Conservation (phyloP, 257 asterid species). For the Capsicum pubescens region DNA sequence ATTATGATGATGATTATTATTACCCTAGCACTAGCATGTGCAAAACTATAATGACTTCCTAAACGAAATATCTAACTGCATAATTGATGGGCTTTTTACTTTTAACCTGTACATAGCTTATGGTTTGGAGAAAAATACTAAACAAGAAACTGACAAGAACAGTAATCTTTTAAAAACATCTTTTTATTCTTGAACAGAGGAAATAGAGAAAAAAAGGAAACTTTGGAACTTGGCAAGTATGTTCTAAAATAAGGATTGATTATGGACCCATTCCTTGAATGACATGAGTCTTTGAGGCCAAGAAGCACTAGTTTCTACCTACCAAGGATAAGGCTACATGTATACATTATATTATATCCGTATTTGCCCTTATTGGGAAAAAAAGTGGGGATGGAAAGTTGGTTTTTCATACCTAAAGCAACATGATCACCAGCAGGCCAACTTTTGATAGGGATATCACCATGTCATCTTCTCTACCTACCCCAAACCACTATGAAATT, state of each 20-base stretch:
- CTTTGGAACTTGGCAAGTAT: conserved; percentile 18
- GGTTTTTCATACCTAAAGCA: conserved; percentile 52
- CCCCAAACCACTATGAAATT: conserved; percentile 59
- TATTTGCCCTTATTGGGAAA: conserved; percentile 25
- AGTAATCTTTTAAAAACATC: neutral
- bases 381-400: conserved; percentile 25
- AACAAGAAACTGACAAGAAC: neutral
- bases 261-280: neutral
- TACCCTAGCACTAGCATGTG: conserved; percentile 24
- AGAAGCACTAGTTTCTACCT: conserved; percentile 1
- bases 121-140: conserved; percentile 1
- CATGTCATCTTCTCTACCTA: conserved; percentile 73
- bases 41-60: conserved; percentile 18
- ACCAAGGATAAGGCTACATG: conserved; percentile 35
- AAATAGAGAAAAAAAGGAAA: neutral
- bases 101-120: neutral
- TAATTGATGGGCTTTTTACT: conserved; percentile 5
- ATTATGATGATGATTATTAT: conserved; percentile 1
- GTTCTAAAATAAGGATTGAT: neutral
- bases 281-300: neutral
- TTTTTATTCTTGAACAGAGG: neutral
- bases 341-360: neutral
- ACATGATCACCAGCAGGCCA: conserved; percentile 50
- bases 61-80: neutral
- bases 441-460: conserved; percentile 55